A percentile compares a stretch with the other conserved stretches of the same genome.
Conservation (phyloP, 305 asterid species). For the Fraxinus platypoda region DNA sequence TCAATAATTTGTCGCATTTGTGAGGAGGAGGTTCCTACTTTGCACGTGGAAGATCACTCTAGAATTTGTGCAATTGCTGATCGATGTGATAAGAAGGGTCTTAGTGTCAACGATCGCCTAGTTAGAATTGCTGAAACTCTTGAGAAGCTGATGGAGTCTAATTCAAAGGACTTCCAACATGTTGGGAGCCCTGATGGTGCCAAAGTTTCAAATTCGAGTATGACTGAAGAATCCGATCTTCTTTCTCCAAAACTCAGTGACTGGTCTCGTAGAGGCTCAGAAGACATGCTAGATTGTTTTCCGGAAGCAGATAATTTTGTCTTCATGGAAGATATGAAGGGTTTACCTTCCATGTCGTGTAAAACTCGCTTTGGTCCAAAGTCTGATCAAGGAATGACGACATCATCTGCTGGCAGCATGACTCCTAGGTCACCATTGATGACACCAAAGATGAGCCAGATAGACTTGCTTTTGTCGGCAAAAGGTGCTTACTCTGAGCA, state of each 20-base stretch:
- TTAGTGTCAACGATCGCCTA: conserved; percentile 88
- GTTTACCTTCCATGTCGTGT: conserved; percentile 77
- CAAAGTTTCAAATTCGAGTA: conserved; percentile 75
- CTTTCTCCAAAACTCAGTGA: conserved; percentile 92
- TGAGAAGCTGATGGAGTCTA: conserved; percentile 88
- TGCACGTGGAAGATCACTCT: conserved; percentile 97
- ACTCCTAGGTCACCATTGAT: conserved; percentile 94
- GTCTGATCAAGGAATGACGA: conserved; percentile 97
- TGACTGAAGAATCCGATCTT: conserved; percentile 87
- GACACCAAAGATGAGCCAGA: conserved; percentile 88
- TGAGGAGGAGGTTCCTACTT: conserved; percentile 97
- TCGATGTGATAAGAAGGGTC: conserved; percentile 95
- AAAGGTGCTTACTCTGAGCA: conserved; percentile 96
- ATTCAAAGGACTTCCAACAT: conserved; percentile 66
- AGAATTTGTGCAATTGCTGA: conserved; percentile 96
- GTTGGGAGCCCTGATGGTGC: conserved; percentile 82
- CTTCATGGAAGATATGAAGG: conserved; percentile 81
- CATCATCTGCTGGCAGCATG: conserved; percentile 98
- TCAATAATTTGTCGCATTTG: conserved; percentile 98
- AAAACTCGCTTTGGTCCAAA: conserved; percentile 94
- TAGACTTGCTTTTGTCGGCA: conserved; percentile 81
- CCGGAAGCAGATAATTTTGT: conserved; percentile 74
- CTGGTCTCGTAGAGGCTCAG: conserved; percentile 98
- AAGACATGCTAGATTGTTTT: conserved; percentile 92
- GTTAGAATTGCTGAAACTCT: conserved; percentile 81